Evolutionary conservation across 805 yeast genomes (phyloP).

Genomic region (Blastobotrys terrestris): DNA sequence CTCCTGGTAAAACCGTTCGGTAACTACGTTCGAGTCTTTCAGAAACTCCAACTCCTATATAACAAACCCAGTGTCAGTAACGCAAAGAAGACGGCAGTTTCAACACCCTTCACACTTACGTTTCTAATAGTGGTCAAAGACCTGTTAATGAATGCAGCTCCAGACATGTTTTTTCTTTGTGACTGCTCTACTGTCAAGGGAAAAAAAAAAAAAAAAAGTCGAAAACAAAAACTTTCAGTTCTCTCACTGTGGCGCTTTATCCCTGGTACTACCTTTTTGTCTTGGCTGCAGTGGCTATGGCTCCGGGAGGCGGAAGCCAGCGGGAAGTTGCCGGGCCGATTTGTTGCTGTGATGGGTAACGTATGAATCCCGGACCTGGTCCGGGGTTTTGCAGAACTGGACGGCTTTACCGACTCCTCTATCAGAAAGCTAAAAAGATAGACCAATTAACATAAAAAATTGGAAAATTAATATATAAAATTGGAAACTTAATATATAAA

Average conservation of each 20-base stretch:
- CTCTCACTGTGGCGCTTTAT: background rate
- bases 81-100: too few relatives aligned
- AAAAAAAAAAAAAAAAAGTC: too few relatives aligned
- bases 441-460: too few relatives aligned
- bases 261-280: background rate
- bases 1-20: slow-evolving; percentile 47
- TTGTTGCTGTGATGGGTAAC: background rate
- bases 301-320: background rate
- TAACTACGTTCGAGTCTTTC: slow-evolving; percentile 65
- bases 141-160: slow-evolving; percentile 55
- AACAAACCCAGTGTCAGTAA: background rate
- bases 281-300: background rate
- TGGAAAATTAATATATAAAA: too few relatives aligned
- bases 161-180: slow-evolving; percentile 5
- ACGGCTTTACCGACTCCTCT: background rate
- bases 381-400: background rate
- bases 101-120: slow-evolving; percentile 24
- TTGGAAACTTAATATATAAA: too few relatives aligned
- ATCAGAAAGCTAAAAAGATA: too few relatives aligned
- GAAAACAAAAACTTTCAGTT: background rate
- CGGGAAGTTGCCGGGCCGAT: background rate
- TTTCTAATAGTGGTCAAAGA: slow-evolving; percentile 68
- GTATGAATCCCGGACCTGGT: background rate
- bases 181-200: background rate
- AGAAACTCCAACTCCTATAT: slow-evolving; percentile 67